Evolutionary conservation across 139 green algal genomes (phyloP), one percentile per base, ranked within the genome.

Genomic region (Choricystis sp.): DNA sequence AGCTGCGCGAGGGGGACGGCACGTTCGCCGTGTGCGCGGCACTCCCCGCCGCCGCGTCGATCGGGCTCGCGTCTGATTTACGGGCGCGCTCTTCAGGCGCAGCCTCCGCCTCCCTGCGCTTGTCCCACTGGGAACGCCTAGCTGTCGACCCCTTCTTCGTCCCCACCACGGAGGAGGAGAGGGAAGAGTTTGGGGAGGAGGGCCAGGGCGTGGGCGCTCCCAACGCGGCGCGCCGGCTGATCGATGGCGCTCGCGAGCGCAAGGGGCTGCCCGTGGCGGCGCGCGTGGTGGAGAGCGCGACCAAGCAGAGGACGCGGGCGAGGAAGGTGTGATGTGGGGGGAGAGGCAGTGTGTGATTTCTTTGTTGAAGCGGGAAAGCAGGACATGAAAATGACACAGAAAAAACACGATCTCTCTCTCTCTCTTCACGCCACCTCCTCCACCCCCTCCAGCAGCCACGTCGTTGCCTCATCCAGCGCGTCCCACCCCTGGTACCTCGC

Each of bases 101-200:
- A 0, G 90, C 92, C 3, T 81, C 77, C 14, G 85, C 89, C 3
- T 85, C 81, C 21, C 77, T 99, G 26, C 73, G 95, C 77, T 76
- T 98, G 4, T 90, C 74, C 55, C 93, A 99, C 78, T 99, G 93
- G 93, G 89, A 95, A 67, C 71, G 84, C 5, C 69, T 97, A 28
- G 74, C 83, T 72, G 81, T 90, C 23, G 93, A 99, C 68, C 93
- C 94, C 4, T 97, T 95, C 77, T 98, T 96, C 63, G 79, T 91
- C 55, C 93, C 90, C 5, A 85, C 74, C 1, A 97, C 93, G 14
- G 87, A 96, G 73, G 92, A 97, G 61, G 89, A 98, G 78, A 75
- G 91, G 1, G 93, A 99, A 76, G 93, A 99, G 80, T 92, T 88
- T 79, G 93, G 93, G 2, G 92, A 96, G 68, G 86, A 92, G 59